A percentile compares a stretch with the other conserved stretches of the same genome.
phyloP scores from a whole-genome alignment of 352 stramenopile genomes.

The Phytophthora foliorum region DNA sequence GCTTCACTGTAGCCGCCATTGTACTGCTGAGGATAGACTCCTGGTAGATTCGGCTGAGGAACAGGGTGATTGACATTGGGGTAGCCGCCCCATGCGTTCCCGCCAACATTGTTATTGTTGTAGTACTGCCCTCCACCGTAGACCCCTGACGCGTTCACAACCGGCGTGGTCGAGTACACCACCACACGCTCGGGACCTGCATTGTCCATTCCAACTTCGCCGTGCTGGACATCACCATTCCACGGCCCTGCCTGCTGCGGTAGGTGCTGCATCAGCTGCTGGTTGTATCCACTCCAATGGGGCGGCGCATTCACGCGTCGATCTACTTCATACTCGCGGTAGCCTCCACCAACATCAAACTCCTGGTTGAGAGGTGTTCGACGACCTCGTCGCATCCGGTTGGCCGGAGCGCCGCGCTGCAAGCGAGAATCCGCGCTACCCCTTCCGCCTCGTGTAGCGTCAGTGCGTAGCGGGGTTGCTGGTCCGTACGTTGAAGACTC shows the following conservation, averaged over 20 bases:
- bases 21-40: conserved; percentile 35
- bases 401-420: conserved; percentile 21
- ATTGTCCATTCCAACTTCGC: conserved; percentile 29
- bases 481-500: conserved; percentile 34
- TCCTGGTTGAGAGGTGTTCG: conserved; percentile 34
- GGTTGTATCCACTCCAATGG: conserved; percentile 40
- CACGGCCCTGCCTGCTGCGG: conserved; percentile 28
- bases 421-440: conserved; percentile 38
- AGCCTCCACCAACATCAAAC: conserved; percentile 35
- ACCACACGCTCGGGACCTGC: conserved; percentile 44
- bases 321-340: conserved; percentile 41
- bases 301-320: conserved; percentile 23
- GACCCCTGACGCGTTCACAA: not conserved
- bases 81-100: conserved; percentile 35
- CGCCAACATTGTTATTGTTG: conserved; percentile 27
- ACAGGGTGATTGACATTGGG: conserved; percentile 10
- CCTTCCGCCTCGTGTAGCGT: conserved; percentile 12
- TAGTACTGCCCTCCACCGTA: conserved; percentile 38
- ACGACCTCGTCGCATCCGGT: conserved; percentile 29
- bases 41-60: conserved; percentile 18
- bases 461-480: conserved; percentile 20
- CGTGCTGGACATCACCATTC: conserved; percentile 22
- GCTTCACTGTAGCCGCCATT: conserved; percentile 21
- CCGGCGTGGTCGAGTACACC: conserved; percentile 41
- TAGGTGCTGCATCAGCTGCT: conserved; percentile 33